Percentiles rank a stretch among this genome's conserved stretches.
phyloP scores from a whole-genome alignment of 768 basidiomycete species.

The Wakefieldia striispora region DNA sequence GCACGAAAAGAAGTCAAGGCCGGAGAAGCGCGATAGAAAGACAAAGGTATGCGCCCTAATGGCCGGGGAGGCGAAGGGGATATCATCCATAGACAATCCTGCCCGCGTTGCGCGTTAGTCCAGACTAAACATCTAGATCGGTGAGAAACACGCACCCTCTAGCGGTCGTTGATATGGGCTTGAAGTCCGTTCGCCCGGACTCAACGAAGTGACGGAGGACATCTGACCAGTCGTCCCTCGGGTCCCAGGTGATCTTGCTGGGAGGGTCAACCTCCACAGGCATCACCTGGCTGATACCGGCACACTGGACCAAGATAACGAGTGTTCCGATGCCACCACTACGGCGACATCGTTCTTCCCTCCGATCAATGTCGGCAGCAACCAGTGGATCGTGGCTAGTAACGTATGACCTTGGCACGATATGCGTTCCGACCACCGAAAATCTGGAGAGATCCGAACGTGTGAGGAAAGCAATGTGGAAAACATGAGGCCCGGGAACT shows the following conservation, averaged over 20 bases:
- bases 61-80: background rate
- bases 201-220: slow-evolving; percentile 72
- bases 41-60: slow-evolving; percentile 10
- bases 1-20: background rate
- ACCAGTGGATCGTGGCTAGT: slow-evolving; percentile 68
- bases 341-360: slow-evolving; percentile 75
- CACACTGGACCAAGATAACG: slow-evolving; percentile 75
- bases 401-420: slow-evolving; percentile 70
- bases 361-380: slow-evolving; percentile 70
- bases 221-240: slow-evolving; percentile 67
- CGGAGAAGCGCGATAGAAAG: slow-evolving; percentile 4
- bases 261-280: slow-evolving; percentile 84
- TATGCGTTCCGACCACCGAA: slow-evolving; percentile 61
- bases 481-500: slow-evolving; percentile 19
- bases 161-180: slow-evolving; percentile 76
- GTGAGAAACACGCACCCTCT: slow-evolving; percentile 56
- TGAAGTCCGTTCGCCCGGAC: slow-evolving; percentile 71
- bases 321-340: slow-evolving; percentile 75
- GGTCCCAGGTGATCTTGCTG: slow-evolving; percentile 72
- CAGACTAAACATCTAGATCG: background rate
- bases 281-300: slow-evolving; percentile 76
- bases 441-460: slow-evolving; percentile 50
- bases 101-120: slow-evolving; percentile 7
- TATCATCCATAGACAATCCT: slow-evolving; percentile 46
- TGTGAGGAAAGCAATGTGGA: slow-evolving; percentile 3